Evolutionary conservation across 495 filamentous ascomycete species (phyloP), one percentile per base, ranked within the genome.

Genomic region (Immersiella caudata): DNA sequence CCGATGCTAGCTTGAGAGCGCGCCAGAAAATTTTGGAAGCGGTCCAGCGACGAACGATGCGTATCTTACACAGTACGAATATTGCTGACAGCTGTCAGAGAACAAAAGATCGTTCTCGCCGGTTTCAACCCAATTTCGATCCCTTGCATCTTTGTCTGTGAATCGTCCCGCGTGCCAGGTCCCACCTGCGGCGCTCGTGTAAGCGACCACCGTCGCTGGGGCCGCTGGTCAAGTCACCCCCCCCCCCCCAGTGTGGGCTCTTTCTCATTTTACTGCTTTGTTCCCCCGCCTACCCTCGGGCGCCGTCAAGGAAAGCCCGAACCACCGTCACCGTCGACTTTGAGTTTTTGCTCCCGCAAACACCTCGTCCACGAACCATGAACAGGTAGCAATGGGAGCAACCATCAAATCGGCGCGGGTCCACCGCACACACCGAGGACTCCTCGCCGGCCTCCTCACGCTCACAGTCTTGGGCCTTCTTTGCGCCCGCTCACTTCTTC

Each of bases 401-500:
- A 54, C 67, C 40, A 26, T 49, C n/a, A 12, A 46, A 14, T 67
- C 67, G 6, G 60, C 51, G 52, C 70, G 70, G 16, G 63, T 59
- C 21, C 56, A 61, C 21, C 64, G 70, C 60, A 52, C 65, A 9
- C 73, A 65, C 46, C 70, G 60, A 0, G 18, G 55, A 27, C n/a
- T 71, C 54, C 35, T 71, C 25, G 29, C 67, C 18, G 56, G 26
- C 16, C 25, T 46, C 22, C 1, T 72, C 24, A 29, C 21, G 36
- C 52, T 72, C 59, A 22, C 59, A 26, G 6, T 72, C 51, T 0
- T 71, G 16, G 59, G 40, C 5, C 35, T 72, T 14, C 70, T 64
- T 36, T 70, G 40, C 59, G 65, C 68, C 40, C 75, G 71, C 27
- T 9, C 35, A 5, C 4, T 76, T 1, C 59, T 79, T 24, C 51